These are phyloP conservation scores for Sequoiadendron giganteum DNA, from an alignment of 75 land plant species.

Conservation along the genomic window DNA sequence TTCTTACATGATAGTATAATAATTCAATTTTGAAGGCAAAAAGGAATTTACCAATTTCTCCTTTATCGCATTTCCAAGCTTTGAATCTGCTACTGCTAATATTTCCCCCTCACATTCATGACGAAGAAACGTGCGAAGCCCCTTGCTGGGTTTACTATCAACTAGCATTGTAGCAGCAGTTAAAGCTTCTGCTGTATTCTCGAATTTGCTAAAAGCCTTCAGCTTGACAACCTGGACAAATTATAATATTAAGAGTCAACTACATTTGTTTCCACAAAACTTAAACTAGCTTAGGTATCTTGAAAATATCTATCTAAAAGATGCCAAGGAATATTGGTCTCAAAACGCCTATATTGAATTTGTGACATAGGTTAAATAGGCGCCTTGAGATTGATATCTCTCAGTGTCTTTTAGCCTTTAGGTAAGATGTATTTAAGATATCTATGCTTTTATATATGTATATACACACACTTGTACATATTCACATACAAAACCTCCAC, in stretches of 20 bases:
- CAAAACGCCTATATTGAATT: too few species aligned
- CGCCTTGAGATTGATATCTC: too few species aligned
- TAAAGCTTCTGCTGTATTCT: constrained; percentile 87
- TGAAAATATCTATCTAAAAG: too few species aligned
- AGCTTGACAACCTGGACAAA: constrained; percentile 79
- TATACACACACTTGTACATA: too few species aligned
- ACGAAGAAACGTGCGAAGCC: constrained; percentile 76
- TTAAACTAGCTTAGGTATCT: too few species aligned
- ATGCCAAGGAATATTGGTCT: too few species aligned
- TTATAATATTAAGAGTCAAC: neutral
- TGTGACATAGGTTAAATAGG: too few species aligned
- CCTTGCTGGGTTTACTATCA: constrained; percentile 92
- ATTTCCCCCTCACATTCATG: constrained; percentile 79
- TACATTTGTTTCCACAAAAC: neutral
- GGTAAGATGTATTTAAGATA: too few species aligned
- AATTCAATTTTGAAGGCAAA: neutral
- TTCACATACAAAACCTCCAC: too few species aligned
- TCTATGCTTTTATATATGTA: too few species aligned
- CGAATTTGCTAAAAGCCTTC: constrained; percentile 94
- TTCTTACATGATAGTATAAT: neutral
- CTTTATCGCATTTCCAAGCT: constrained; percentile 87
- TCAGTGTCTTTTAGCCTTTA: too few species aligned
- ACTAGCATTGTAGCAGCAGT: constrained; percentile 65
- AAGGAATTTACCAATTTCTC: constrained; percentile 72
- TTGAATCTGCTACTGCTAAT: constrained; percentile 92